Base-by-base conservation (phyloP, 495 filamentous ascomycete genomes). In the Lasiosphaeria miniovina region DNA sequence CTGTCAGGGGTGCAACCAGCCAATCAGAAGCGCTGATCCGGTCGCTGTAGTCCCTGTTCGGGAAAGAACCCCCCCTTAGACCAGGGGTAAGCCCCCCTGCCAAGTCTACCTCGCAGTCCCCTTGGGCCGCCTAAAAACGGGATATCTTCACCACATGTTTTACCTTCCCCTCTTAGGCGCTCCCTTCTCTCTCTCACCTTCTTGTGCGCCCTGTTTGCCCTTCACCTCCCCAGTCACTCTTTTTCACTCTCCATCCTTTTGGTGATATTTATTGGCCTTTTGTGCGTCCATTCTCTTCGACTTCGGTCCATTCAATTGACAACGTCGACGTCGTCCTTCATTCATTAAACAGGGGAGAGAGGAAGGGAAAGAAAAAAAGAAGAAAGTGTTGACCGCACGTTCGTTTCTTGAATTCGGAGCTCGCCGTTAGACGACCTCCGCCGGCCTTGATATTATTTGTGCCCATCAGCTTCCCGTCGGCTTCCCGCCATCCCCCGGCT, bases 111-210 rank as follows among this genome's bases (percentile, higher is more conserved):
- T 49, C 34, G 56, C 11, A 46, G 55, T 61, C 57, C 59, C 36
- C 50, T 15, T 15, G 31, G 31, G 52, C 8, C 31, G 15, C 33
- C n/a, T 34, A 35, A 56, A 61, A 61, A 61, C 52, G 60, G 59
- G 60, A 59, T 63, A 68, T 58, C 60, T 62, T 62, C 54, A 55
- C 57, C 59, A 34, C 61, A 60, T 14, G 67, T 56, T 63, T 56
- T 64, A 43, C 38, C 53, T 57, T 54, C 63, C 50, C 66, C 59
- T 55, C 65, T 54, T 36, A 46, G 43, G 49, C 57, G 36, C 54
- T 55, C 57, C 43, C 55, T 61, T 53, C 55, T 57, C 51, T 53
- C 52, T 49, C 35, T 45, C 53, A 45, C 55, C 38, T 10, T 48
- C 40, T 50, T 61, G 48, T 61, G 51, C 58, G 40, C 50, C 36